Evolutionary conservation across 495 filamentous ascomycete species (phyloP), one percentile per base, ranked within the genome.

Genomic region (Pyrenula massariospora): DNA sequence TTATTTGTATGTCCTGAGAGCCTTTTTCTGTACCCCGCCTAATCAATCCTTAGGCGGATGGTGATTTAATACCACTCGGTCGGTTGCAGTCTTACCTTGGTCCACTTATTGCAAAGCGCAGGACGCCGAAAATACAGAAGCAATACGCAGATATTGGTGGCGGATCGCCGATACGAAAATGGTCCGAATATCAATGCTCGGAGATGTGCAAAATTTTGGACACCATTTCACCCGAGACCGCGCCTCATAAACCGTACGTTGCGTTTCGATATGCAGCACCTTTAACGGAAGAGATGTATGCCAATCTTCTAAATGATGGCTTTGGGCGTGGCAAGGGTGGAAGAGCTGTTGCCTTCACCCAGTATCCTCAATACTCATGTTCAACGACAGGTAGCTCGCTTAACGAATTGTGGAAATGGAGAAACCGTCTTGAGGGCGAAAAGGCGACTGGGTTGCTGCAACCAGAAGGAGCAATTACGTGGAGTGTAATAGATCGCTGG

Each of bases 341-440:
- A 0, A 82, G 94, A 54, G 94, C 94, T 2, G 89, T 99, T 5
- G 94, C 94, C 1, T 99, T 97, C 68, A 95, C 93, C 2, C 94
- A 99, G 67, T 99, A 99, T 62, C 94, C 94, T 21, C 94, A 99
- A 66, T 99, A 99, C 67, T 93, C 88, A n/a, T 99, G 94, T 71
- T 95, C 89, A 22, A 99, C 94, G 5, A 99, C 94, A 1, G 94
- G 94, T 36, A 95, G 89, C 70, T 93, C 88, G 51, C 68, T 99
- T 54, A 99, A 97, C 64, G 94, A 99, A 72, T 67, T 99, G 48
- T 99, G 94, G 94, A 95, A 91, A 70, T 94, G 91, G 88, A 77
- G 90, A 57, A 87, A 86, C 62, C 81, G 91, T 59, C 69, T 96
- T 57, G 94, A 99, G 73, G 87, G 87, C 5, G 88, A 87, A 70